Evolutionary conservation across 257 asterid species (phyloP).

Genomic region (Solanum pinnatisectum): DNA sequence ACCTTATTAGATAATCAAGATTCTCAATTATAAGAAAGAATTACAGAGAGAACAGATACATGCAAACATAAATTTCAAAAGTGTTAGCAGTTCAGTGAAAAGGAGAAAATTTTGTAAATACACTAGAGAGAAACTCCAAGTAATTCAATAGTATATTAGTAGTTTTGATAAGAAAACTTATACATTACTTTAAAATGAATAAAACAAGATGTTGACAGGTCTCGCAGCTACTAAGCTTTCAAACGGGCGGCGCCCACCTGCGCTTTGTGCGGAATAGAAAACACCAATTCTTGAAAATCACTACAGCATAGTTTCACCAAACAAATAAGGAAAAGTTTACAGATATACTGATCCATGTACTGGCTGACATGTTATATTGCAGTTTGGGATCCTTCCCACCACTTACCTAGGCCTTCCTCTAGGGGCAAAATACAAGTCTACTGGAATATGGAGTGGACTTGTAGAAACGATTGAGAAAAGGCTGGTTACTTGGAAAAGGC

Average conservation of each 20-base stretch:
- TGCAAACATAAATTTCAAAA: not conserved
- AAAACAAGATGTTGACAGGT: not conserved
- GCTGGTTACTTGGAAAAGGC: not conserved
- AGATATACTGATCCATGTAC: not conserved
- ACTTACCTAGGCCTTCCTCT: not conserved
- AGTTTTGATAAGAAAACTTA: not conserved
- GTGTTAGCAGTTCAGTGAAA: not conserved
- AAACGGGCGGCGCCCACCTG: no score
- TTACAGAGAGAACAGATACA: not conserved
- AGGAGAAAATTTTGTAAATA: not conserved
- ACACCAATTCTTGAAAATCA: not conserved
- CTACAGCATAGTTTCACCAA: not conserved
- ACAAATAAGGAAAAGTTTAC: not conserved
- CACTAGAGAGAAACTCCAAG: not conserved
- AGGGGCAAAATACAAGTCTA: not conserved
- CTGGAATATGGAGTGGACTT: not conserved
- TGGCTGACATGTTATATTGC: not conserved
- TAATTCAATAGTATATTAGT: not conserved
- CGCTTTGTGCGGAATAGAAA: not conserved
- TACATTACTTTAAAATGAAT: not conserved
- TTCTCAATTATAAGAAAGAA: not conserved
- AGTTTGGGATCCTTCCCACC: not conserved
- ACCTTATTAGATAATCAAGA: not conserved
- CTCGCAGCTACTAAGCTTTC: no score
- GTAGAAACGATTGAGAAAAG: not conserved